phyloP scores from a whole-genome alignment of 2,329 filamentous ascomycete species.

The Pseudonectria buxi region DNA sequence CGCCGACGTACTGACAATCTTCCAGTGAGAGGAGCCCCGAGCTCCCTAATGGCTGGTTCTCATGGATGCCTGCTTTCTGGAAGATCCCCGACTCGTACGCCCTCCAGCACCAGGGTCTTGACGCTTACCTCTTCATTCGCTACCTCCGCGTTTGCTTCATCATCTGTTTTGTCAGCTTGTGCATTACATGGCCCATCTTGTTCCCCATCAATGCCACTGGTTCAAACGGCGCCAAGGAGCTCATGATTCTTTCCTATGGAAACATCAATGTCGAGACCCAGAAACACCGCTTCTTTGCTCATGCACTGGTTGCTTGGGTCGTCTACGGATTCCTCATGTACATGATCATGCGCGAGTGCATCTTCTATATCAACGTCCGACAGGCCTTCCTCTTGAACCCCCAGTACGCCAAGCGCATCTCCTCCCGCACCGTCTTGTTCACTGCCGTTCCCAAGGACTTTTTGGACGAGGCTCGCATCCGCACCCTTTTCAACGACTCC shows the following conservation, averaged over 20 bases:
- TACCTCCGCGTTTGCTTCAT: constrained; percentile 71
- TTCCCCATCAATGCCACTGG: constrained; percentile 81
- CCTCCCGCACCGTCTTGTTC: constrained; percentile 88
- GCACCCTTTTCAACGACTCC: constrained; percentile 68
- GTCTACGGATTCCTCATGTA: constrained; percentile 87
- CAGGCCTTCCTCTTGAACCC: constrained; percentile 90
- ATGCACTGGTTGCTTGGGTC: constrained; percentile 71
- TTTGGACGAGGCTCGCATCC: constrained; percentile 64
- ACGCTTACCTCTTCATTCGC: constrained; percentile 81
- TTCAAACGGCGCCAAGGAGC: constrained; percentile 54
- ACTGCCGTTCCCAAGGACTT: constrained; percentile 75
- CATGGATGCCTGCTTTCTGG: constrained; percentile 58
- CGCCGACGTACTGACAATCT: background rate
- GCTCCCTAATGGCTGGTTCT: constrained; percentile 50
- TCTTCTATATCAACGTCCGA: constrained; percentile 89
- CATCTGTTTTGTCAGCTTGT: constrained; percentile 73
- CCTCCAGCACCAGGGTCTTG: constrained; percentile 80
- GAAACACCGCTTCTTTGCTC: constrained; percentile 67
- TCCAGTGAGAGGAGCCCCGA: constrained; percentile 48
- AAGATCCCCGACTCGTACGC: constrained; percentile 67
- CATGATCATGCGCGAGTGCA: constrained; percentile 79
- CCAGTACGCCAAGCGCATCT: constrained; percentile 75
- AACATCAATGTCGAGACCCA: constrained; percentile 44
- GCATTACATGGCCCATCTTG: constrained; percentile 79
- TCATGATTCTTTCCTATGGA: constrained; percentile 42